A percentile compares a stretch with the other conserved stretches of the same genome.
These are phyloP conservation scores for Colletotrichum incanum DNA, from an alignment of 2,329 filamentous ascomycete species.

Conservation along the genomic window DNA sequence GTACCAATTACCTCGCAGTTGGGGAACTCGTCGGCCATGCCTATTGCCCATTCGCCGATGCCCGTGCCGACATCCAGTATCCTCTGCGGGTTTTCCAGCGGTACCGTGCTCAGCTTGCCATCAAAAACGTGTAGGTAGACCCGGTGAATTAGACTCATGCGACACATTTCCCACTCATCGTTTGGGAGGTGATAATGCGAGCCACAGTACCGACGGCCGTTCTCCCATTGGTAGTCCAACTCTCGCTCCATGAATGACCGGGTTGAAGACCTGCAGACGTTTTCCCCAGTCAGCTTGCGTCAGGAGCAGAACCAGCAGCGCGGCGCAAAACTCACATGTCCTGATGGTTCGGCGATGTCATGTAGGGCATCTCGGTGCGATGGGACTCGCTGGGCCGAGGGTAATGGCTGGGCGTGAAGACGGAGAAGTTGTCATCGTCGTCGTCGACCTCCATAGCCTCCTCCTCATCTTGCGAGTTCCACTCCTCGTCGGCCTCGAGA, in stretches of 20 bases:
- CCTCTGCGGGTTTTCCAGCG: slow-evolving; percentile 56
- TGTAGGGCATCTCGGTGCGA: slow-evolving; percentile 54
- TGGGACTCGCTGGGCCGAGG: slow-evolving; percentile 55
- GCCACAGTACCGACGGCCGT: slow-evolving; percentile 75
- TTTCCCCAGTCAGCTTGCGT: slow-evolving; percentile 37
- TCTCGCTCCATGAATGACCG: slow-evolving; percentile 66
- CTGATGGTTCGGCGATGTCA: slow-evolving; percentile 50
- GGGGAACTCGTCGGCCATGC: slow-evolving; percentile 69
- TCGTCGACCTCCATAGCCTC: slow-evolving; percentile 50
- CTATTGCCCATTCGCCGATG: slow-evolving; percentile 67
- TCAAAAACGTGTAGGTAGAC: slow-evolving; percentile 70
- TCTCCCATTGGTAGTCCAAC: slow-evolving; percentile 72
- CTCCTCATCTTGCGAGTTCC: slow-evolving; percentile 37
- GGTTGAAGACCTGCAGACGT: slow-evolving; percentile 57
- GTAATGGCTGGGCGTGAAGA: slow-evolving; percentile 60
- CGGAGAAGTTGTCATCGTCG: slow-evolving; percentile 57
- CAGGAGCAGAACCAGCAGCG: slow-evolving; percentile 36
- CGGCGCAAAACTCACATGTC: slow-evolving; percentile 57
- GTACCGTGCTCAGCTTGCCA: slow-evolving; percentile 61
- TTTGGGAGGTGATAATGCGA: slow-evolving; percentile 76
- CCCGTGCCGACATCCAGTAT: slow-evolving; percentile 74
- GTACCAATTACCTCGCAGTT: slow-evolving; percentile 71
- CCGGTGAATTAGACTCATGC: slow-evolving; percentile 74
- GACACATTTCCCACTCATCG: slow-evolving; percentile 76
- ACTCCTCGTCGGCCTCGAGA: slow-evolving; percentile 46